Evolutionary conservation across 2,329 filamentous ascomycete species (phyloP), one percentile per base, ranked within the genome.

Genomic region (Penicillium glabrum): DNA sequence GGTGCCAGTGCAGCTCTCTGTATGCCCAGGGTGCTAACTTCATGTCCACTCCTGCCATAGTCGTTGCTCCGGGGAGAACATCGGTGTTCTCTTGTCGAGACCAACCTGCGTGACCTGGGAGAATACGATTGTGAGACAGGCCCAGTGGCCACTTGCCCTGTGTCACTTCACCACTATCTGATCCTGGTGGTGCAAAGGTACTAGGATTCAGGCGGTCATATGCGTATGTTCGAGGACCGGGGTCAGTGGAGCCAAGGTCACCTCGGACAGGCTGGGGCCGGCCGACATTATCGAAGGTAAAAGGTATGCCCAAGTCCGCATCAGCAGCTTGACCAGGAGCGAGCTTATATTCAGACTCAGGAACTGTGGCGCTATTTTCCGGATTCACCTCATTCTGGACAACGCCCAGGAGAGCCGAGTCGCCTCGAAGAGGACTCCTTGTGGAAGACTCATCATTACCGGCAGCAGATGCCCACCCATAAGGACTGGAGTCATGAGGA

Each of bases 101-200:
- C 53, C 53, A 55, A 13, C 53, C 53, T 21, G 53, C 47, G 26
- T 31, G 39, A 5, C 47, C 47, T n/a, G 53, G 46, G 4, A 55
- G 46, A 21, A 55, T 55, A 11, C 53, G 46, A 26, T 55, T 55
- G n/a, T 55, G 53, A 1, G 53, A 55, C 5, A 55, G 47, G n/a
- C 53, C 53, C 3, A 55, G 47, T 7, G 53, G 53, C 53, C 53
- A 55, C 16, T 55, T 55, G 4, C 46, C 53, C 31, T 55, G 53
- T 9, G 27, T 41, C 26, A 55, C 39, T 3, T 55, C 53, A 39
- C 46, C 53, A 13, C 5, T 29, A 27, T 55, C 53, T n/a, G 53
- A 51, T 14, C 21, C 53, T 19, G 53, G 53, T 14, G 53, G 53
- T n/a, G 53, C 53, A 16, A 55, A 50, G 13, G 46, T 51, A 31